These are phyloP conservation scores for Glaciozyma martinii DNA, from an alignment of 768 basidiomycete species.

Conservation along the genomic window DNA sequence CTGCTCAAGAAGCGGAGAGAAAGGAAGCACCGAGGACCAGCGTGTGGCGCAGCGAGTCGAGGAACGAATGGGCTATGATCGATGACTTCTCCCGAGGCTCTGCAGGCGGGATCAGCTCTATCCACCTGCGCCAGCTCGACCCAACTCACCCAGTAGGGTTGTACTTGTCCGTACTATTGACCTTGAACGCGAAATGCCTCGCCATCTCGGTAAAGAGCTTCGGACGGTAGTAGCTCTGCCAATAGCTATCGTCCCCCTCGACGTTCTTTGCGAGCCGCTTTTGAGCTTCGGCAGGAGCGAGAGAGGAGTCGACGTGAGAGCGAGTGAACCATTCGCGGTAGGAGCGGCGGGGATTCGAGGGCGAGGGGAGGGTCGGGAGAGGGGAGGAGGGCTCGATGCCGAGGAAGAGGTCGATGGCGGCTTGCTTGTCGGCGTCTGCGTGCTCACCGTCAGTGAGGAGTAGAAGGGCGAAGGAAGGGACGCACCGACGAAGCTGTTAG, in stretches of 20 bases:
- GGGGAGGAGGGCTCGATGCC: conserved; percentile 43
- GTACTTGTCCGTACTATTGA: conserved; percentile 71
- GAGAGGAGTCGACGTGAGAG: conserved; percentile 52
- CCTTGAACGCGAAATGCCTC: conserved; percentile 84
- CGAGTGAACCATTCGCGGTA: conserved; percentile 78
- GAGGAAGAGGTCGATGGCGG: conserved; percentile 94
- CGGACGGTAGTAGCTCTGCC: conserved; percentile 83
- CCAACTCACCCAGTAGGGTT: conserved; percentile 57
- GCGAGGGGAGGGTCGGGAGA: conserved; percentile 5
- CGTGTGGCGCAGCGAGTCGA: conserved; percentile 38
- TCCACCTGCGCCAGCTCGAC: background rate
- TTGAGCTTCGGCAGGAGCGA: conserved; percentile 57
- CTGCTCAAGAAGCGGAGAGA: background rate
- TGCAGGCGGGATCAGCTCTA: background rate
- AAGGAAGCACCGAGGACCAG: background rate
- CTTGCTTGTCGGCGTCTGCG: conserved; percentile 89
- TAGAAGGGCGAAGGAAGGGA: background rate
- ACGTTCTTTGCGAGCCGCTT: conserved; percentile 55
- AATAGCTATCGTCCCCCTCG: conserved; percentile 52
- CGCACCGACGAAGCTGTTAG: conserved; percentile 79
- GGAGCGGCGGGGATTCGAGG: conserved; percentile 53
- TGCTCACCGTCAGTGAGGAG: background rate
- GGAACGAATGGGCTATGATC: conserved; percentile 68
- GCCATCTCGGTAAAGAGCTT: conserved; percentile 71
- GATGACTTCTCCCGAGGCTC: conserved; percentile 31